phyloP scores from a whole-genome alignment of 805 yeast species.

The Saturnispora silvae region DNA sequence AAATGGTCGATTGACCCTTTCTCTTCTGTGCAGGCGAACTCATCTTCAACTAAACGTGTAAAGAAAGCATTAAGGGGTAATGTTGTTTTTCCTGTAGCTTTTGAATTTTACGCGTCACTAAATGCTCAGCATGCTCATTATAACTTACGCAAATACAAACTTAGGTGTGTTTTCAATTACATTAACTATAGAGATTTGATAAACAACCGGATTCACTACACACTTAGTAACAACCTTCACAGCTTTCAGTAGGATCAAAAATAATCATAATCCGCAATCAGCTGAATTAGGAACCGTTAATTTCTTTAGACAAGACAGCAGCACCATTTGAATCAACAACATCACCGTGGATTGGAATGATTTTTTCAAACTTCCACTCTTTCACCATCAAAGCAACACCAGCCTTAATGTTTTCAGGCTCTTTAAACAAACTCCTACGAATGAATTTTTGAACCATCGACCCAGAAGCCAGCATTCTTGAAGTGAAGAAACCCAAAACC shows the following conservation, averaged over 20 bases:
- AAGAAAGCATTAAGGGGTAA: not conserved
- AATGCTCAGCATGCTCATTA: conserved; percentile 4
- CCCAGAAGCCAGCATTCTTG: conserved; percentile 12
- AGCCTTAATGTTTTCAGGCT: conserved; percentile 6
- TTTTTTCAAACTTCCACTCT: conserved; percentile 35
- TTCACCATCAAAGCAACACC: conserved; percentile 24
- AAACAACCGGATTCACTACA: too few relatives aligned
- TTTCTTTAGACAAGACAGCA: conserved; percentile 11
- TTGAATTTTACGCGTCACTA: conserved; percentile 1
- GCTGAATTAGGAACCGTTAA: too few relatives aligned
- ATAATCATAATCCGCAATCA: too few relatives aligned
- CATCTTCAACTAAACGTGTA: not conserved
- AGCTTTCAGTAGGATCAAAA: too few relatives aligned
- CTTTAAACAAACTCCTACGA: conserved; percentile 5
- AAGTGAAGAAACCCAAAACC: conserved; percentile 15
- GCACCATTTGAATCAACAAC: conserved; percentile 34
- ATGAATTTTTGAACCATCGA: conserved; percentile 9
- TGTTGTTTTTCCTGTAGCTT: not conserved
- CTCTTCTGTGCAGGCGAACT: conserved; percentile 10
- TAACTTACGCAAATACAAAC: not conserved
- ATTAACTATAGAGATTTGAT: too few relatives aligned
- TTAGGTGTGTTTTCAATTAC: too few relatives aligned
- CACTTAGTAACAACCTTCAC: too few relatives aligned
- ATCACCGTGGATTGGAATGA: conserved; percentile 52
- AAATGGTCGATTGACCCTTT: conserved; percentile 23